Percentiles rank a stretch among this genome's conserved stretches.
Evolutionary conservation across 192 early-diverging fungal genomes (phyloP).

Genomic region (Linnemannia hyalina): DNA sequence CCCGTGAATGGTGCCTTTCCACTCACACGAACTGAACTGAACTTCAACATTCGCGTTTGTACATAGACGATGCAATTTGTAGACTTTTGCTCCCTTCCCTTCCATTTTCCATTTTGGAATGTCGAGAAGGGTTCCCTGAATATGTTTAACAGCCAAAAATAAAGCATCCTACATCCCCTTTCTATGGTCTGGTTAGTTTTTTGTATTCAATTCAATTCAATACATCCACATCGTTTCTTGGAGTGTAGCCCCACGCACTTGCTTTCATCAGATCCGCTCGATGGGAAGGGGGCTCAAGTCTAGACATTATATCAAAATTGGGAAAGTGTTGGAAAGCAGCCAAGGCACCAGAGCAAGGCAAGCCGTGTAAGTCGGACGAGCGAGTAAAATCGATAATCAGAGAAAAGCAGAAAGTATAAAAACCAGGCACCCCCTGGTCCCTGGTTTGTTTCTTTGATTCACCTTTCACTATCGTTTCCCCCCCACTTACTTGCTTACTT

Average conservation of each 20-base stretch:
- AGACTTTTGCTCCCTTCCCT: not conserved
- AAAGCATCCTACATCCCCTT: not conserved
- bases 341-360: too few relatives aligned
- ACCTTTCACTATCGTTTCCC: conserved; percentile 31
- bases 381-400: not conserved
- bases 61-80: not conserved
- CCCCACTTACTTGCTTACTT: conserved; percentile 28
- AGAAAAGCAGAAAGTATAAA: conserved; percentile 16
- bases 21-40: not conserved
- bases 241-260: too few relatives aligned
- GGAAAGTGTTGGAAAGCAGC: too few relatives aligned
- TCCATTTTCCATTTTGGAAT: not conserved
- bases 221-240: too few relatives aligned
- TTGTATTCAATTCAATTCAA: too few relatives aligned
- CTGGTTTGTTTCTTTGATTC: conserved; percentile 18
- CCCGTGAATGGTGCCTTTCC: not conserved
- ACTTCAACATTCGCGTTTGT: not conserved
- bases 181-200: not conserved
- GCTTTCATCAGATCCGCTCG: too few relatives aligned
- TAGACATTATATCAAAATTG: too few relatives aligned
- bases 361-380: not conserved
- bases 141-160: not conserved
- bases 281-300: too few relatives aligned
- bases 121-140: not conserved
- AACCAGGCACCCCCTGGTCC: not conserved